Evolutionary conservation across 192 early-diverging fungal species (phyloP).

Genomic region (Piromyces finnis): DNA sequence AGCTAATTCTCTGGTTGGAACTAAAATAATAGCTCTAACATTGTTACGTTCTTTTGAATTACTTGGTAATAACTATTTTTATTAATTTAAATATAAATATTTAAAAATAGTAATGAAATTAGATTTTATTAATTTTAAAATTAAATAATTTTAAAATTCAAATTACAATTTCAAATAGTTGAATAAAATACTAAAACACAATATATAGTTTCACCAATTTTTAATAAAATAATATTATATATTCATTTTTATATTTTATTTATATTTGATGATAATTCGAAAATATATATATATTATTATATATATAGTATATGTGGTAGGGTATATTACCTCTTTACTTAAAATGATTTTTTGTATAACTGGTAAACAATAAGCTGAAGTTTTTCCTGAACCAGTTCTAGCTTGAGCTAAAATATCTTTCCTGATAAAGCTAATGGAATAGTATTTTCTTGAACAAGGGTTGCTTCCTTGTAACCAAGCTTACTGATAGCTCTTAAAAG

Average conservation of each 20-base stretch:
- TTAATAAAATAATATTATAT: too few relatives aligned
- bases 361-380: constrained; percentile 83
- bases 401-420: constrained; percentile 82
- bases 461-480: constrained; percentile 67
- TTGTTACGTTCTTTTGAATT: neutral
- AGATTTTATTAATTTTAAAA: too few relatives aligned
- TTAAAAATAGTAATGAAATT: too few relatives aligned
- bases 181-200: too few relatives aligned
- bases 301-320: too few relatives aligned
- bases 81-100: too few relatives aligned
- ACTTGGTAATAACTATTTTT: neutral
- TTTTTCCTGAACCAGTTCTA: constrained; percentile 90
- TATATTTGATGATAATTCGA: too few relatives aligned
- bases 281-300: too few relatives aligned
- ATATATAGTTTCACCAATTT: too few relatives aligned
- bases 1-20: constrained; percentile 89
- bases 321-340: constrained; percentile 50
- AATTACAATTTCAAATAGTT: too few relatives aligned
- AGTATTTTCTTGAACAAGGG: constrained; percentile 69
- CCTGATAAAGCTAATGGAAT: constrained; percentile 83
- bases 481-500: constrained; percentile 71
- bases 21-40: constrained; percentile 55
- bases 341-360: constrained; percentile 77
- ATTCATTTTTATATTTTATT: too few relatives aligned
- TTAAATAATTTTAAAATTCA: too few relatives aligned